Conservation (phyloP, 768 basidiomycete genomes). For the Naematelia encephala region DNA sequence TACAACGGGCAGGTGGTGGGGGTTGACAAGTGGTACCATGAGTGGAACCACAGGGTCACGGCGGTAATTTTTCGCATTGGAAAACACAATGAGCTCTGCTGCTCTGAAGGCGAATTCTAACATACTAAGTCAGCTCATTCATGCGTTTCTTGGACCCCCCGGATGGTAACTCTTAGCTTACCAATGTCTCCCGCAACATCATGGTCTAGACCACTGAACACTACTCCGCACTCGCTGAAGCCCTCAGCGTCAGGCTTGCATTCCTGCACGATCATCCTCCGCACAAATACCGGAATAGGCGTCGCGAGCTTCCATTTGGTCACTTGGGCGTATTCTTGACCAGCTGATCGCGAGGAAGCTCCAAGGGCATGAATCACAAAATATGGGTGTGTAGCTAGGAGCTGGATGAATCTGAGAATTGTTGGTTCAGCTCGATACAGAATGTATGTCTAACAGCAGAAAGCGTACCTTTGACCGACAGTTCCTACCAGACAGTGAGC, state of each 20-base stretch:
- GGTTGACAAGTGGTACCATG: constrained; percentile 93
- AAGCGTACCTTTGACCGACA: constrained; percentile 72
- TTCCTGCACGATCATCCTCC: constrained; percentile 65
- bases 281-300: constrained; percentile 66
- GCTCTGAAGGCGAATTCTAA: constrained; percentile 78
- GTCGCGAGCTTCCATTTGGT: constrained; percentile 80
- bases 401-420: constrained; percentile 64
- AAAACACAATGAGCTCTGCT: constrained; percentile 88
- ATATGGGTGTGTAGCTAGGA: constrained; percentile 84
- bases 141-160: not conserved
- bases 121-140: not conserved
- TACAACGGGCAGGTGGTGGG: constrained; percentile 76
- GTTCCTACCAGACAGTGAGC: constrained; percentile 56
- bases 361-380: constrained; percentile 82
- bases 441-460: not conserved
- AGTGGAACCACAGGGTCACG: constrained; percentile 89
- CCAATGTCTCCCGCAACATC: constrained; percentile 95
- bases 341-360: constrained; percentile 82
- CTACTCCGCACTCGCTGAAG: constrained; percentile 74
- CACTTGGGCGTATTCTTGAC: constrained; percentile 70
- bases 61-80: constrained; percentile 94
- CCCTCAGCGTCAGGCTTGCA: constrained; percentile 64
- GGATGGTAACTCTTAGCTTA: constrained; percentile 51
- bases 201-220: constrained; percentile 94
- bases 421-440: not conserved